These are phyloP conservation scores for Apophysomyces trapeziformis DNA, from an alignment of 371 early-diverging fungal genomes.

Conservation along the genomic window DNA sequence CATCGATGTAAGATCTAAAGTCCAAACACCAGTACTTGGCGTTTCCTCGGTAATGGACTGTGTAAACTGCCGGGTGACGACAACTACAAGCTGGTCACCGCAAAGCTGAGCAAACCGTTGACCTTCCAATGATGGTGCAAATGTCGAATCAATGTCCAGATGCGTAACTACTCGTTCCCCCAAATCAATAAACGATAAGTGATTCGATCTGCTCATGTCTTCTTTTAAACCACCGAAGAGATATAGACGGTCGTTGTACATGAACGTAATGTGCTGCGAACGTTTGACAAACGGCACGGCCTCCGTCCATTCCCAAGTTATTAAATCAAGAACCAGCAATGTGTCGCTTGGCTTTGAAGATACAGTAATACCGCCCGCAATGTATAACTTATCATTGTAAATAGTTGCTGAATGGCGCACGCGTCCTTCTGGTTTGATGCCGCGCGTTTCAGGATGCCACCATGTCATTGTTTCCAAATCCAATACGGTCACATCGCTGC, in stretches of 20 bases:
- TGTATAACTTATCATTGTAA: slow-evolving; percentile 64
- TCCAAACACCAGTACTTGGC: slow-evolving; percentile 64
- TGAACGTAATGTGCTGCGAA: slow-evolving; percentile 64
- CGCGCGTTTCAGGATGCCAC: slow-evolving; percentile 62
- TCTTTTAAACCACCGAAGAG: slow-evolving; percentile 70
- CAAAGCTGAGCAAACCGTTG: slow-evolving; percentile 73
- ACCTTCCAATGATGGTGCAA: slow-evolving; percentile 62
- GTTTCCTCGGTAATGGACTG: slow-evolving; percentile 17
- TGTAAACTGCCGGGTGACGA: slow-evolving; percentile 59
- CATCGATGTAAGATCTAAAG: slow-evolving; percentile 62
- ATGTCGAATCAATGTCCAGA: slow-evolving; percentile 55
- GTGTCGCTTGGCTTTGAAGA: slow-evolving; percentile 41
- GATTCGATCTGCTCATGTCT: slow-evolving; percentile 66
- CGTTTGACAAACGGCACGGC: slow-evolving; percentile 62
- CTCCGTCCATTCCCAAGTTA: slow-evolving; percentile 67
- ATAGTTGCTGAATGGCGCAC: slow-evolving; percentile 74
- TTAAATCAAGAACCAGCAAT: slow-evolving; percentile 62
- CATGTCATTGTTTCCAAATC: slow-evolving; percentile 66
- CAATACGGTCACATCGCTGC: slow-evolving; percentile 66
- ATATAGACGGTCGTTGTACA: slow-evolving; percentile 61
- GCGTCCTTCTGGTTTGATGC: slow-evolving; percentile 57
- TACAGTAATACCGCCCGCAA: slow-evolving; percentile 61
- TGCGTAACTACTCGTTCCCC: slow-evolving; percentile 48
- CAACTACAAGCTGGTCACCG: slow-evolving; percentile 64
- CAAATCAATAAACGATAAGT: slow-evolving; percentile 63